Evolutionary conservation across 495 filamentous ascomycete genomes (phyloP).

Genomic region (Elaphomyces granulatus): DNA sequence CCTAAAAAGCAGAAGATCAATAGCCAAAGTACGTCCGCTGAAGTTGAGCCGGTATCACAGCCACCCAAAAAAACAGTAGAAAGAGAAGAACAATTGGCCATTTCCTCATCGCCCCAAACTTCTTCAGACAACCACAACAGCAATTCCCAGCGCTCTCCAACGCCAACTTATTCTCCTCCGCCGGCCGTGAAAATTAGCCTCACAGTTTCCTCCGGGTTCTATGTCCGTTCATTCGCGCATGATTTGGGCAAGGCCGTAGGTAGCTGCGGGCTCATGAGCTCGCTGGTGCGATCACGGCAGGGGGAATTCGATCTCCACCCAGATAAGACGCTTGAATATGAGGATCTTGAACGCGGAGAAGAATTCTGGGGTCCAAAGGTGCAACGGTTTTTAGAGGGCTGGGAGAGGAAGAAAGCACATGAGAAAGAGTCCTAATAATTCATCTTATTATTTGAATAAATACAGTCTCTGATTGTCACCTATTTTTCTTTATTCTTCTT

Average conservation of each 20-base stretch:
- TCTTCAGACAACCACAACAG: conserved; percentile 24
- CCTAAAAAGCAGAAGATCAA: conserved; percentile 26
- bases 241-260: conserved; percentile 76
- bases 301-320: conserved; percentile 51
- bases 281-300: conserved; percentile 67
- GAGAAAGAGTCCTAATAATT: too few species aligned
- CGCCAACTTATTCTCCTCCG: conserved; percentile 19
- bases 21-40: conserved; percentile 9
- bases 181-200: conserved; percentile 71
- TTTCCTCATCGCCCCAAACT: conserved; percentile 4
- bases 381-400: conserved; percentile 45
- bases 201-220: conserved; percentile 93
- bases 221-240: conserved; percentile 85
- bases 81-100: background rate
- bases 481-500: too few species aligned
- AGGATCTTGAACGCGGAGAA: conserved; percentile 64
- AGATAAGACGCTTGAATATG: conserved; percentile 66
- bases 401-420: conserved; percentile 30
- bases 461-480: background rate
- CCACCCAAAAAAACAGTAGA: background rate
- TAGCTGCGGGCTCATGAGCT: conserved; percentile 75
- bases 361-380: conserved; percentile 73
- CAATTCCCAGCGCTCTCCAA: conserved; percentile 3
- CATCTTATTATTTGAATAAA: too few species aligned
- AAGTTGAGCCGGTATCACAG: conserved; percentile 4